Evolutionary conservation across 1,284 basidiomycete genomes (phyloP).

Genomic region (Volvariella volvacea): DNA sequence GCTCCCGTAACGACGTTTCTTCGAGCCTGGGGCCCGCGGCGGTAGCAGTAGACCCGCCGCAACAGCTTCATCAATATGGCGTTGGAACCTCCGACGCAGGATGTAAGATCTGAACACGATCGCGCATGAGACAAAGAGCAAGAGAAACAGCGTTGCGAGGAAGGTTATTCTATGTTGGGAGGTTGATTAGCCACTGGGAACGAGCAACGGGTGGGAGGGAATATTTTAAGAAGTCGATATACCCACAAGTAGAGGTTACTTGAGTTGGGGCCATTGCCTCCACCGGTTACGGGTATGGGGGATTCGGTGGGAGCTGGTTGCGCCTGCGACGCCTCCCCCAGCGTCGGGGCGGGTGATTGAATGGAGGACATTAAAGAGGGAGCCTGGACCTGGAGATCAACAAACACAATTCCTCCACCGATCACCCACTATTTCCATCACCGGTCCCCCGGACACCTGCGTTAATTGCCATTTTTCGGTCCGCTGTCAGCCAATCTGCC

Average conservation of each 20-base stretch:
- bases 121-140: slow-evolving; percentile 55
- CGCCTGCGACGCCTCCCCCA: too few species aligned
- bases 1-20: slow-evolving; percentile 36
- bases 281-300: not conserved
- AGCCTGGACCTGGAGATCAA: too few species aligned
- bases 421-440: too few species aligned
- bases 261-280: slow-evolving; percentile 9
- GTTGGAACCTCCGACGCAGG: slow-evolving; percentile 51
- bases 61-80: slow-evolving; percentile 42
- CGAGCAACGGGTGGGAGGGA: slow-evolving; percentile 8
- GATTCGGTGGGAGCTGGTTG: too few species aligned
- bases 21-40: slow-evolving; percentile 28
- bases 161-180: slow-evolving; percentile 51
- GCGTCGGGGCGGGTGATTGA: too few species aligned
- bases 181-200: slow-evolving; percentile 1
- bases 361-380: too few species aligned
- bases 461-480: too few species aligned
- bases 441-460: too few species aligned
- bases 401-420: too few species aligned
- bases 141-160: slow-evolving; percentile 60
- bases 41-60: slow-evolving; percentile 36
- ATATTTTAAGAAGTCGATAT: slow-evolving; percentile 3
- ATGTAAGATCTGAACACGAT: slow-evolving; percentile 59
- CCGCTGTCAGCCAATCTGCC: too few species aligned
- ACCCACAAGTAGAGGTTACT: slow-evolving; percentile 33